Evolutionary conservation across 2,329 filamentous ascomycete species (phyloP), one percentile per base, ranked within the genome.

Genomic region (Colletotrichum phormii): DNA sequence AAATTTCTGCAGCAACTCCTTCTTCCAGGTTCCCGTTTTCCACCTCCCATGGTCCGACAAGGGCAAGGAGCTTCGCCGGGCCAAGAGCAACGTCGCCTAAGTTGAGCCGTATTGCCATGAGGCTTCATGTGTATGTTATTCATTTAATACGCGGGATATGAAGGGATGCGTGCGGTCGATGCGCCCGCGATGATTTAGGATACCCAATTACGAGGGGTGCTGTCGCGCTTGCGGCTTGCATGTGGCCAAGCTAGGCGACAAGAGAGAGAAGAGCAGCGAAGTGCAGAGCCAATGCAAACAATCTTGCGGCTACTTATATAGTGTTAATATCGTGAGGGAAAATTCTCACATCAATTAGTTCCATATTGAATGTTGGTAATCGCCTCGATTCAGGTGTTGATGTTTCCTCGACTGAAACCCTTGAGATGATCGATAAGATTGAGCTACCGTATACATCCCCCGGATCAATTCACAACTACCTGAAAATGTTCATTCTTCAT

Each of bases 41-140:
- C 95, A 98, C 88, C 97, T 98, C 88, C 96, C 95, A 66, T 98
- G 96, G 96, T 96, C 94, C 49, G 92, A 93, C 78, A 93, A 93
- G 84, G 93, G 90, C 65, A 89, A 89, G 75, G 88, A 91, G 82
- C 82, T 81, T 73, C 89, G 91, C 74, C 81, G 79, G 72, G 77
- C 79, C 75, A 86, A 92, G 86, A 84, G 82, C 67, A 85, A 86
- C 51, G 31, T 53, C 24, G 71, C 59, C 22, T 73, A 64, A 42
- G 33, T n/a, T 8, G n/a, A 5, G 4, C 11, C 1, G 37, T 18
- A 18, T 67, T 33, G 5, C 22, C 26, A 12, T 8, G 4, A n/a
- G 33, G 22, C 7, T 15, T 8, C 8, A 18, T 29, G 2, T 54
- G 4, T 24, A 12, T 51, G 18, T 5, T 37, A 9, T 5, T 53